Conservation (phyloP, 164 flowering plant species). For the Platanus orientalis region DNA sequence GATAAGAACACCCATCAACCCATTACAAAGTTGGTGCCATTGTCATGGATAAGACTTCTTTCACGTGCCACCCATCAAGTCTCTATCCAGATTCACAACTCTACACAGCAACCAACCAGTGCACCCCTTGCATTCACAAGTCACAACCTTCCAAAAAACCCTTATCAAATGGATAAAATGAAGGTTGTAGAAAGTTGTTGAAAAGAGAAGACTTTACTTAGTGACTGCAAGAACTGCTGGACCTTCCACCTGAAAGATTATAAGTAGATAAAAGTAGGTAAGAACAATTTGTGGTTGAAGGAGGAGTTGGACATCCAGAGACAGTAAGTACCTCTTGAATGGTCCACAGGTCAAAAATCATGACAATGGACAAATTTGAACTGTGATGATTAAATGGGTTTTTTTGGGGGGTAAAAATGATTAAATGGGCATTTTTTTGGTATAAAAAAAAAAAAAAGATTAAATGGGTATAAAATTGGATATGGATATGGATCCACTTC, state of each 20-base stretch:
- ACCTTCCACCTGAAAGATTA: conserved; percentile 57
- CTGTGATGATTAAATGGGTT: too few species aligned
- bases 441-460: too few species aligned
- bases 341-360: neutral
- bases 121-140: neutral
- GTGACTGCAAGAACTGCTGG: conserved; percentile 49
- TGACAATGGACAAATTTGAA: too few species aligned
- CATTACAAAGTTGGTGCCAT: too few species aligned
- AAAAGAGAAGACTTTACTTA: conserved; percentile 17
- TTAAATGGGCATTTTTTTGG: too few species aligned
- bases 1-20: too few species aligned
- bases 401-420: too few species aligned
- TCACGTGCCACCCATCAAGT: neutral
- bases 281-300: neutral
- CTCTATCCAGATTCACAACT: conserved; percentile 5
- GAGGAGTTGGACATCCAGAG: neutral
- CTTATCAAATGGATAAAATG: neutral
- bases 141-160: neutral
- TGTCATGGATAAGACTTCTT: too few species aligned
- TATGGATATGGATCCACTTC: too few species aligned
- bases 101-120: neutral
- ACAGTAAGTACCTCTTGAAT: too few species aligned
- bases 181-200: neutral
- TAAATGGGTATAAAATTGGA: too few species aligned
- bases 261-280: neutral